These are phyloP conservation scores for Talaromyces sp. DNA, from an alignment of 2,329 filamentous ascomycete species.

Conservation along the genomic window DNA sequence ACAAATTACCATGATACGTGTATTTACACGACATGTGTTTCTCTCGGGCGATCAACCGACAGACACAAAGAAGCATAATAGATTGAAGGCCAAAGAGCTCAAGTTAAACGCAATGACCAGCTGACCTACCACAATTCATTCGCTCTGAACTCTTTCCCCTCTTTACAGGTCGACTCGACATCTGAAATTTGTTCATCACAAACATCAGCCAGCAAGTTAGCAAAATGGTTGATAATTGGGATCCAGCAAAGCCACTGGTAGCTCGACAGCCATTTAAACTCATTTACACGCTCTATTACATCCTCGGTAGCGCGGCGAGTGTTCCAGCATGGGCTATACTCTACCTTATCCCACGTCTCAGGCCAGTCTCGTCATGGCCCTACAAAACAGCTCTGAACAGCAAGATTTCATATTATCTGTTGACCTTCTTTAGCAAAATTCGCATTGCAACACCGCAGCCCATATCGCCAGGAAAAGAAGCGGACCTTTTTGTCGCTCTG, in stretches of 20 bases:
- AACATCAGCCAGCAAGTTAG: background rate
- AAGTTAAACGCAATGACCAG: background rate
- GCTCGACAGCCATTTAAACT: constrained; percentile 8
- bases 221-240: constrained; percentile 6
- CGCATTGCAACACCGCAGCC: background rate
- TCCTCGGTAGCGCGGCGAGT: background rate
- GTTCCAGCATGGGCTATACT: background rate
- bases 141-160: background rate
- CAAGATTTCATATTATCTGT: background rate
- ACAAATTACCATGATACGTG: background rate
- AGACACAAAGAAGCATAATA: background rate
- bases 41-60: background rate
- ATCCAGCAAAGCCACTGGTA: constrained; percentile 6
- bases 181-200: background rate
- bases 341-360: background rate
- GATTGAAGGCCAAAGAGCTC: background rate
- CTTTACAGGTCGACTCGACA: background rate
- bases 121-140: background rate
- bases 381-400: constrained; percentile 6
- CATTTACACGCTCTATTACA: constrained; percentile 2
- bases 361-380: constrained; percentile 10
- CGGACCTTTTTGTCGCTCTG: background rate
- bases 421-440: background rate
- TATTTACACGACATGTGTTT: background rate
- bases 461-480: background rate